A percentile compares a stretch with the other conserved stretches of the same genome.
Evolutionary conservation across 495 filamentous ascomycete species (phyloP).

Genomic region (Chaetomium fimeti): DNA sequence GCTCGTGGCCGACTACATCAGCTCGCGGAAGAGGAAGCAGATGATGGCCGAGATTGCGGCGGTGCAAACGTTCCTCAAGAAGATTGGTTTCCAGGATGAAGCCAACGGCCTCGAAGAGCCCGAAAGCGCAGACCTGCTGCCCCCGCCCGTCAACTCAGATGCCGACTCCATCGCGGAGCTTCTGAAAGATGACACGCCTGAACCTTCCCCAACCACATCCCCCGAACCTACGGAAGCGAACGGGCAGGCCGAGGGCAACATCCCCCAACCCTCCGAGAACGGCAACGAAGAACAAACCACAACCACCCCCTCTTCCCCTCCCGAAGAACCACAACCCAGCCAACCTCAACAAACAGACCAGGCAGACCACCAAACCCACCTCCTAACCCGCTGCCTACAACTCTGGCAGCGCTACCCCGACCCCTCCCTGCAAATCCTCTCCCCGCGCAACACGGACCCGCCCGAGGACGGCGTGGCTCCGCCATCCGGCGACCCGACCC

Average conservation of each 20-base stretch:
- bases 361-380: conserved; percentile 49
- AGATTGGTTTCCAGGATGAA: conserved; percentile 41
- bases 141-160: conserved; percentile 30
- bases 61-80: conserved; percentile 66
- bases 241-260: neutral
- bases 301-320: conserved; percentile 1
- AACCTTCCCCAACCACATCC: neutral
- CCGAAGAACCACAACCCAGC: conserved; percentile 13
- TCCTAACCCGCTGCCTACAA: conserved; percentile 69
- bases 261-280: neutral
- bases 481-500: conserved; percentile 3
- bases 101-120: conserved; percentile 29
- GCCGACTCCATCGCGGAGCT: conserved; percentile 48
- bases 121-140: conserved; percentile 24
- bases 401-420: conserved; percentile 80
- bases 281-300: neutral
- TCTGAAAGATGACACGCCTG: conserved; percentile 42
- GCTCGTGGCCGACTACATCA: conserved; percentile 78
- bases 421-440: conserved; percentile 67
- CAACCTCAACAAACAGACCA: conserved; percentile 37
- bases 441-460: conserved; percentile 71
- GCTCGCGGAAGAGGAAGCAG: conserved; percentile 63
- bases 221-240: neutral
- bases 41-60: conserved; percentile 77
- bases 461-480: conserved; percentile 61